Evolutionary conservation across 177 flowering plant species (phyloP).

Genomic region (Vitis hybrid): DNA sequence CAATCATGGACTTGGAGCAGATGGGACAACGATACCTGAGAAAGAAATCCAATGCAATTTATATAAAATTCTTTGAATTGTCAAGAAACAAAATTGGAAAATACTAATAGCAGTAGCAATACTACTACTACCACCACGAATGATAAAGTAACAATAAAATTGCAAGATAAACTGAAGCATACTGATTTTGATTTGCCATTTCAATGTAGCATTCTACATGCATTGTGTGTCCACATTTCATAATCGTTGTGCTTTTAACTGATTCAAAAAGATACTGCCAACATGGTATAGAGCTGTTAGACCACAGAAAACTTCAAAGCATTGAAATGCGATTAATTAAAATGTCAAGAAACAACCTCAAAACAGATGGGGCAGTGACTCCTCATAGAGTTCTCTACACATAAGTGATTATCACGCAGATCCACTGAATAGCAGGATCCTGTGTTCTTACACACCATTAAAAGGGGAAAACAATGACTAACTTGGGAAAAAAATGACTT

Average conservation of each 20-base stretch:
- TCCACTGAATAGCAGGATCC: constrained; percentile 53
- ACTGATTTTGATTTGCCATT: constrained; percentile 49
- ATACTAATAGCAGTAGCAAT: no score
- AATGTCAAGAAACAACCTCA: constrained; percentile 37
- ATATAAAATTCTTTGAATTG: not conserved
- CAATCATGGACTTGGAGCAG: constrained; percentile 47
- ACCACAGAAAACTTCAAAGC: constrained; percentile 5
- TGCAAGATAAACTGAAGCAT: not conserved
- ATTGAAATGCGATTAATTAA: not conserved
- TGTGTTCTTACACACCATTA: constrained; percentile 10
- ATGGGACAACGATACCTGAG: constrained; percentile 61
- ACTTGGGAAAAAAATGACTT: not conserved
- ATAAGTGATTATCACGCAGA: constrained; percentile 45
- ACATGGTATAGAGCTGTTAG: constrained; percentile 6
- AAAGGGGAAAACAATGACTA: not conserved
- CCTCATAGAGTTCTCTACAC: constrained; percentile 59
- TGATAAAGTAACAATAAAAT: not conserved
- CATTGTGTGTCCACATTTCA: constrained; percentile 65
- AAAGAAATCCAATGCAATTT: not conserved
- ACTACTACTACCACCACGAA: not conserved
- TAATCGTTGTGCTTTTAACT: constrained; percentile 33
- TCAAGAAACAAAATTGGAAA: not conserved
- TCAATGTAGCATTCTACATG: constrained; percentile 43
- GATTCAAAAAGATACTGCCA: constrained; percentile 65
- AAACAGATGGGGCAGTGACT: constrained; percentile 58